phyloP scores from a whole-genome alignment of 371 early-diverging fungal genomes.

The Sporodiniella umbellata region DNA sequence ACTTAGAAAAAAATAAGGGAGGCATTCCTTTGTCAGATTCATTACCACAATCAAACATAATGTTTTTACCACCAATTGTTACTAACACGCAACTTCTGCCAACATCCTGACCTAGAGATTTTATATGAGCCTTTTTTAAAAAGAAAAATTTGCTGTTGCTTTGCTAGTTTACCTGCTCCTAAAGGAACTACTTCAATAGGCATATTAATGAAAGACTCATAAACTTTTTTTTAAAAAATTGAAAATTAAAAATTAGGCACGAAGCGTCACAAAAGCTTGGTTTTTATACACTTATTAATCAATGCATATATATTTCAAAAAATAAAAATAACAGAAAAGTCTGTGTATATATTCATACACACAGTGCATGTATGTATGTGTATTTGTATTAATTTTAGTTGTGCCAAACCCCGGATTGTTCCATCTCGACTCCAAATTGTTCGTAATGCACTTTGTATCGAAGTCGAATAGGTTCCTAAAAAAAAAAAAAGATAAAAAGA shows the following conservation, averaged over 20 bases:
- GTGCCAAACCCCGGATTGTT: constrained; percentile 64
- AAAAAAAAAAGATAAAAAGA: background rate
- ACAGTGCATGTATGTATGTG: no score
- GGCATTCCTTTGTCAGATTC: background rate
- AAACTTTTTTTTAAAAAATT: background rate
- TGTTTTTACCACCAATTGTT: constrained; percentile 82
- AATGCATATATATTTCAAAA: no score
- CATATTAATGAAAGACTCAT: constrained; percentile 11
- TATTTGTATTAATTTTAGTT: no score
- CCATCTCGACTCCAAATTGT: constrained; percentile 68
- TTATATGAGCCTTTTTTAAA: no score
- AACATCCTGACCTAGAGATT: constrained; percentile 86
- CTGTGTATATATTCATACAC: no score
- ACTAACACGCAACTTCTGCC: constrained; percentile 93
- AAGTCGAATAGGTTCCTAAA: constrained; percentile 59
- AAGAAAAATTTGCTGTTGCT: background rate
- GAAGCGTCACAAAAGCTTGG: background rate
- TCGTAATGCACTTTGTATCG: constrained; percentile 68
- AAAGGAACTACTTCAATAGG: constrained; percentile 27
- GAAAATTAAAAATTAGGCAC: background rate
- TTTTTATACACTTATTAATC: background rate
- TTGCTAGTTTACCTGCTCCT: constrained; percentile 19
- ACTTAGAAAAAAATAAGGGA: no score
- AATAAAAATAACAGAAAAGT: no score
- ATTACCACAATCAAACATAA: constrained; percentile 96